These are phyloP conservation scores for Prinsepia uniflora DNA, from an alignment of 306 rosid genomes.

Conservation along the genomic window DNA sequence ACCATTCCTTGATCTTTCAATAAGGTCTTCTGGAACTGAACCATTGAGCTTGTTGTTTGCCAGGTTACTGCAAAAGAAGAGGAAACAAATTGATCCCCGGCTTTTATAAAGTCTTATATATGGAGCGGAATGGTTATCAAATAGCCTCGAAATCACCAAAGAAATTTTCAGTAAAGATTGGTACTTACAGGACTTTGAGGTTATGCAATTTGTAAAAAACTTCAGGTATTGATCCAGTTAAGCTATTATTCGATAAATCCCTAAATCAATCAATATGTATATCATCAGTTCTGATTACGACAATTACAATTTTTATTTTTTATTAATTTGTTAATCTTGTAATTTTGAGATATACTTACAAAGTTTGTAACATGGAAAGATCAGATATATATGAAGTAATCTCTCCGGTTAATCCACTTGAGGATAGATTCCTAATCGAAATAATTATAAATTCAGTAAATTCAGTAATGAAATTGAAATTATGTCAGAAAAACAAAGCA, in stretches of 20 bases:
- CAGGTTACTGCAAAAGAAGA: slow-evolving; percentile 30
- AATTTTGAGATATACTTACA: slow-evolving; percentile 32
- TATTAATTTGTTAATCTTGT: background rate
- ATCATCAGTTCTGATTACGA: background rate
- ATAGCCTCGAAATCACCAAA: too few species aligned
- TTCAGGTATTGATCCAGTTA: slow-evolving; percentile 40
- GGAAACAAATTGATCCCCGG: background rate
- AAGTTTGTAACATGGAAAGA: slow-evolving; percentile 26
- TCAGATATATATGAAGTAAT: slow-evolving; percentile 28
- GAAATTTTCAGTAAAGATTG: background rate
- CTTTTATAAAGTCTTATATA: too few species aligned
- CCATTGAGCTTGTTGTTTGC: slow-evolving; percentile 40
- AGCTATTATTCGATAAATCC: slow-evolving; percentile 50
- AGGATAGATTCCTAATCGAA: slow-evolving; percentile 33
- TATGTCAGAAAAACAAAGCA: background rate
- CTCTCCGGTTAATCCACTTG: slow-evolving; percentile 38
- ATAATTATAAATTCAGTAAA: background rate
- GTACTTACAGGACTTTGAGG: slow-evolving; percentile 44
- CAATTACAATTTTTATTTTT: background rate
- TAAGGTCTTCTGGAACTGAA: slow-evolving; percentile 33
- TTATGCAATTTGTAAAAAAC: slow-evolving; percentile 31
- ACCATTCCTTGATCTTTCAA: slow-evolving; percentile 26
- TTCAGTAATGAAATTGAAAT: background rate
- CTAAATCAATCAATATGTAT: slow-evolving; percentile 26
- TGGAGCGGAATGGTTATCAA: too few species aligned